phyloP scores from a whole-genome alignment of 1,284 basidiomycete species.

The Mycosarcoma mackinlayi region DNA sequence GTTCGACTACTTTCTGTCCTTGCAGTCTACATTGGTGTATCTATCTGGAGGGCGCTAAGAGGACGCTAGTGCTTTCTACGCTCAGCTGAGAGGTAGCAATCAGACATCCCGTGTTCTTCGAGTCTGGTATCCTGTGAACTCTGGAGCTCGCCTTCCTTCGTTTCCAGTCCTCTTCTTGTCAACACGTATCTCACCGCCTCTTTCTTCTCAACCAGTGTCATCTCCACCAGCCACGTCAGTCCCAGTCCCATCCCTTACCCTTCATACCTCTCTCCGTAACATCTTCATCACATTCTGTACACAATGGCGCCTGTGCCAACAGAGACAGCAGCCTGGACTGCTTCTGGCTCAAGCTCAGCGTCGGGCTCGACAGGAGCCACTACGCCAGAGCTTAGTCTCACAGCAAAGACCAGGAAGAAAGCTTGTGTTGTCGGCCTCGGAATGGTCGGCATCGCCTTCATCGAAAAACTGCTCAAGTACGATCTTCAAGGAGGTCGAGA shows the following conservation, averaged over 20 bases:
- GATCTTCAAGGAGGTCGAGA: constrained; percentile 51
- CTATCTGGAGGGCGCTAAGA: too few relatives aligned
- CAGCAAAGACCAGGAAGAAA: constrained; percentile 43
- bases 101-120: too few relatives aligned
- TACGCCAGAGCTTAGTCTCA: constrained; percentile 26
- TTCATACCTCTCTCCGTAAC: not conserved
- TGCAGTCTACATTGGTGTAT: too few relatives aligned
- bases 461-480: constrained; percentile 61
- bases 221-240: constrained; percentile 1
- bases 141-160: not conserved
- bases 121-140: too few relatives aligned
- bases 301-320: constrained; percentile 46
- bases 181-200: not conserved
- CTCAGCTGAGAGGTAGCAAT: too few relatives aligned
- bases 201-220: not conserved
- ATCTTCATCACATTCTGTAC: not conserved
- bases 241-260: not conserved
- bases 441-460: constrained; percentile 76
- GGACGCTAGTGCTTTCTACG: too few relatives aligned
- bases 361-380: constrained; percentile 42
- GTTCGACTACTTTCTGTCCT: too few relatives aligned
- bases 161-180: not conserved
- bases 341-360: constrained; percentile 20
- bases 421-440: constrained; percentile 76
- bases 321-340: constrained; percentile 14